Percentiles rank a stretch among this genome's conserved stretches.
These are phyloP conservation scores for Clonostachys rosea DNA, from an alignment of 2,329 filamentous ascomycete species.

Conservation along the genomic window DNA sequence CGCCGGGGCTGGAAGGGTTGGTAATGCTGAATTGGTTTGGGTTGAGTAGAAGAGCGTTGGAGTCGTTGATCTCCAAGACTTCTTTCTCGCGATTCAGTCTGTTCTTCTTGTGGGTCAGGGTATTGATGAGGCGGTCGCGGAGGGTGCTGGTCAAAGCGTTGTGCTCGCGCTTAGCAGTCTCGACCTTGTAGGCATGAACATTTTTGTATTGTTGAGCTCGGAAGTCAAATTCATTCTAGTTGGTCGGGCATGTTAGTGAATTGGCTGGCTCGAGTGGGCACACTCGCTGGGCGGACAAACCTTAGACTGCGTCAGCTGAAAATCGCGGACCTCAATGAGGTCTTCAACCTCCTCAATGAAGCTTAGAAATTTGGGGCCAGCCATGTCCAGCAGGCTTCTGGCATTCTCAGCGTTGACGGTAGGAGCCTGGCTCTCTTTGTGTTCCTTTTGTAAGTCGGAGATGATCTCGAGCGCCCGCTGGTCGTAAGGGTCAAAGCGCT, in stretches of 20 bases:
- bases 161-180: conserved; percentile 60
- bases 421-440: conserved; percentile 38
- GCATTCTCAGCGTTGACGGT: conserved; percentile 32
- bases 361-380: conserved; percentile 78
- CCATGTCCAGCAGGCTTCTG: conserved; percentile 63
- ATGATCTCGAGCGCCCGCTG: conserved; percentile 70
- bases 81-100: conserved; percentile 63
- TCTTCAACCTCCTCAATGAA: conserved; percentile 87
- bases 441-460: conserved; percentile 53
- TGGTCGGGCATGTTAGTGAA: too few species aligned
- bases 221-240: conserved; percentile 58
- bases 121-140: conserved; percentile 63
- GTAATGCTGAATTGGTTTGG: conserved; percentile 64
- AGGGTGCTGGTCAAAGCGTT: conserved; percentile 54
- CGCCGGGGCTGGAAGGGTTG: conserved; percentile 60
- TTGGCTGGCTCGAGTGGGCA: neutral
- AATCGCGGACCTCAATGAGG: conserved; percentile 81
- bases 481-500: conserved; percentile 77
- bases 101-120: conserved; percentile 59
- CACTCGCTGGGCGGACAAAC: conserved; percentile 42
- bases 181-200: conserved; percentile 55
- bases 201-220: conserved; percentile 56
- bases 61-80: conserved; percentile 62
- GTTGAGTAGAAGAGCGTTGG: conserved; percentile 60
- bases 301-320: conserved; percentile 74